phyloP scores from a whole-genome alignment of 78 protist species.

The Dictyostelium firmibasis region DNA sequence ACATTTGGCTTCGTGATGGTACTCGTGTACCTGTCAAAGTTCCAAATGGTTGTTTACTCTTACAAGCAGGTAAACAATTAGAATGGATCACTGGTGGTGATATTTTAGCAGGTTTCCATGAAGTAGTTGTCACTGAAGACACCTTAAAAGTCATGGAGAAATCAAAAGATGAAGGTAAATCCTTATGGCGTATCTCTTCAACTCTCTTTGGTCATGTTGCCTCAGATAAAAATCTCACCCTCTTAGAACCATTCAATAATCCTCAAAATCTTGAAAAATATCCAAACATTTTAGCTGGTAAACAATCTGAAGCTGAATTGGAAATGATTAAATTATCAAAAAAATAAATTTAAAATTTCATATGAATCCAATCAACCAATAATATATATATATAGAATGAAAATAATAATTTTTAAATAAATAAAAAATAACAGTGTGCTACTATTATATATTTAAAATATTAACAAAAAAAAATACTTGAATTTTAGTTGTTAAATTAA shows the following conservation, averaged over 20 bases:
- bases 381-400: not conserved
- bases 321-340: conserved; percentile 59
- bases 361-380: too few species aligned
- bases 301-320: conserved; percentile 75
- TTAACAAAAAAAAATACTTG: too few species aligned
- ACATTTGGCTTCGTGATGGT: conserved; percentile 80
- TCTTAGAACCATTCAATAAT: conserved; percentile 36
- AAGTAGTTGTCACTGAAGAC: conserved; percentile 86
- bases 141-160: conserved; percentile 79
- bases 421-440: not conserved
- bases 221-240: conserved; percentile 64
- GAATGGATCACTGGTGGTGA: conserved; percentile 93
- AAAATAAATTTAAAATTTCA: not conserved
- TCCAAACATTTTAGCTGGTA: conserved; percentile 65
- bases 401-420: not conserved
- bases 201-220: conserved; percentile 92
- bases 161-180: conserved; percentile 45
- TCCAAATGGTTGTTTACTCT: conserved; percentile 85
- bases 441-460: not conserved
- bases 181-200: conserved; percentile 92
- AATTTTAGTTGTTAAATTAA: too few species aligned
- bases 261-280: conserved; percentile 31
- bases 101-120: conserved; percentile 92
- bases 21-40: conserved; percentile 72
- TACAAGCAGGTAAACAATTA: conserved; percentile 94